Conservation (phyloP, 2,329 filamentous ascomycete species). For the Monosporascus sp. region DNA sequence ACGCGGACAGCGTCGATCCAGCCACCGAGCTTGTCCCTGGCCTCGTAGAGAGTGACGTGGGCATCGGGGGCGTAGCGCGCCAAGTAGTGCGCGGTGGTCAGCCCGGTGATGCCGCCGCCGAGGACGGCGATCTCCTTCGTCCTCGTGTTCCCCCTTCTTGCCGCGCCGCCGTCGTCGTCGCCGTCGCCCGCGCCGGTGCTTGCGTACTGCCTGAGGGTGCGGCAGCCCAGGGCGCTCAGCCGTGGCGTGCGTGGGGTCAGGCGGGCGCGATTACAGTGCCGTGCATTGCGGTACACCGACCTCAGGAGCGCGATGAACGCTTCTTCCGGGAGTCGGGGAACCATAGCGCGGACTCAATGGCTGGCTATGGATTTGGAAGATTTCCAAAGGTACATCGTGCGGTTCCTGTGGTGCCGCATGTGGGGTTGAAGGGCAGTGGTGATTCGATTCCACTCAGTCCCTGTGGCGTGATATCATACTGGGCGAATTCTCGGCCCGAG, state of each 20-base stretch:
- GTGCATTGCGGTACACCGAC: constrained; percentile 17
- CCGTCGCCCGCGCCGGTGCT: constrained; percentile 1
- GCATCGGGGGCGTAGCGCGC: constrained; percentile 58
- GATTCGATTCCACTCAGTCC: too few relatives aligned
- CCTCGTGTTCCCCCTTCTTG: constrained; percentile 2
- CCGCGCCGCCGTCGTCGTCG: too few relatives aligned
- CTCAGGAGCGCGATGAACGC: constrained; percentile 20
- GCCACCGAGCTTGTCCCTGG: constrained; percentile 64
- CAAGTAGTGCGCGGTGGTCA: constrained; percentile 73
- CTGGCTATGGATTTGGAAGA: constrained; percentile 10
- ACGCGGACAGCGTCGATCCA: constrained; percentile 71
- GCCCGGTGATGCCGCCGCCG: constrained; percentile 78
- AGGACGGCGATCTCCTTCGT: constrained; percentile 56
- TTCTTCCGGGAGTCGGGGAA: constrained; percentile 20
- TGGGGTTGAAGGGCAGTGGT: background rate
- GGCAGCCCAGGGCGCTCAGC: constrained; percentile 9
- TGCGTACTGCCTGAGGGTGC: constrained; percentile 6
- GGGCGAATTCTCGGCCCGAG: too few relatives aligned
- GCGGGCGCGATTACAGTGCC: constrained; percentile 5
- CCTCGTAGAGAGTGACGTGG: constrained; percentile 79
- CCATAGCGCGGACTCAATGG: constrained; percentile 18
- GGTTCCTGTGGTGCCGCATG: constrained; percentile 4
- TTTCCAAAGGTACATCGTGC: background rate
- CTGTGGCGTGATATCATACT: too few relatives aligned
- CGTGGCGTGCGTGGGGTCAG: constrained; percentile 8